Conservation (phyloP, 2,329 filamentous ascomycete genomes). For the Xylaria sp. region DNA sequence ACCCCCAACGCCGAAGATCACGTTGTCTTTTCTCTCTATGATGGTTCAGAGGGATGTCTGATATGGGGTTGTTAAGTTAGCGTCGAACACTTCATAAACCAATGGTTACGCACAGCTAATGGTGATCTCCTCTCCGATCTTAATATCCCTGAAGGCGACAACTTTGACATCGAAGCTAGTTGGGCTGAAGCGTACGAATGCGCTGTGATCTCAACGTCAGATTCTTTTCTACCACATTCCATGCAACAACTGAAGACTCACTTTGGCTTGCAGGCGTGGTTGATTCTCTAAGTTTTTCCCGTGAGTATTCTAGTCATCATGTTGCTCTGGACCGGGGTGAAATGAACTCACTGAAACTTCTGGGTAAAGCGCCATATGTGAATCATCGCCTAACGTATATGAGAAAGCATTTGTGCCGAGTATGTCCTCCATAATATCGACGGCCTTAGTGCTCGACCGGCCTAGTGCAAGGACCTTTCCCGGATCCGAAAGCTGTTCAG, state of each 20-base stretch:
- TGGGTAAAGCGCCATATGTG: conserved; percentile 45
- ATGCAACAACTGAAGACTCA: conserved; percentile 36
- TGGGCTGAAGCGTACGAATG: conserved; percentile 49
- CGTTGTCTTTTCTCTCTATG: conserved; percentile 44
- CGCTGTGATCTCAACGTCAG: conserved; percentile 40
- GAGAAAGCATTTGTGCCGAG: conserved; percentile 53
- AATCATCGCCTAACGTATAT: conserved; percentile 43
- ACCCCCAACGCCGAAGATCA: conserved; percentile 49
- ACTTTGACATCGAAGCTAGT: conserved; percentile 44
- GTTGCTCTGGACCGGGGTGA: neutral
- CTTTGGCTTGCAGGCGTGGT: conserved; percentile 54
- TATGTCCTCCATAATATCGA: conserved; percentile 51
- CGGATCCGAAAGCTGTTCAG: conserved; percentile 47
- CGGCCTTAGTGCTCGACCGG: conserved; percentile 43
- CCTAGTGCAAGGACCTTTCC: conserved; percentile 47
- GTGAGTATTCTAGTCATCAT: conserved; percentile 27
- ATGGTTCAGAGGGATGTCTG: conserved; percentile 50
- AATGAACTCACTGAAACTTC: conserved; percentile 41
- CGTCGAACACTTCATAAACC: neutral
- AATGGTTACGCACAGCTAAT: conserved; percentile 43
- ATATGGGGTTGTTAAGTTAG: neutral
- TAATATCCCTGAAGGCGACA: conserved; percentile 43
- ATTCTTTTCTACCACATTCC: neutral
- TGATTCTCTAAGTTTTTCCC: conserved; percentile 42
- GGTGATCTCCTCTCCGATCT: conserved; percentile 44